A percentile compares a stretch with the other conserved stretches of the same genome.
These are phyloP conservation scores for Senna siamea DNA, from an alignment of 306 rosid genomes.

Conservation along the genomic window DNA sequence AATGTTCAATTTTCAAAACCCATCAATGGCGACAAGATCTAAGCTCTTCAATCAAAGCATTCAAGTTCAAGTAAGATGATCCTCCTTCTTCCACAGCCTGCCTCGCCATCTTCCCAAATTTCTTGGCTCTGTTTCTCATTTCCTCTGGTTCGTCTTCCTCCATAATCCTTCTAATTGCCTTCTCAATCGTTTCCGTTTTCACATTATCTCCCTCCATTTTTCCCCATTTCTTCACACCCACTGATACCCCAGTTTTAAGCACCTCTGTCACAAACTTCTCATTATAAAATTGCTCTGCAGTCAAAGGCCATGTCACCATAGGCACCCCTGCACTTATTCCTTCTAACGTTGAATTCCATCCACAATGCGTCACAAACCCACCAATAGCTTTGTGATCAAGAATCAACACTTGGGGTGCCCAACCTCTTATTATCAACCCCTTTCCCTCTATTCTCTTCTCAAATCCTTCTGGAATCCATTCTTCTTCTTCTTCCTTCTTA, in stretches of 20 bases:
- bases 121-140: slow-evolving; percentile 30
- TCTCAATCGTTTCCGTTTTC: slow-evolving; percentile 5
- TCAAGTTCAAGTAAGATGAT: slow-evolving; percentile 17
- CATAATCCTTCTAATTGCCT: slow-evolving; percentile 18
- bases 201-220: background rate
- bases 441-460: background rate
- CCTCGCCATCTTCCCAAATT: slow-evolving; percentile 25
- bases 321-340: slow-evolving; percentile 30
- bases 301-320: slow-evolving; percentile 39
- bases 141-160: slow-evolving; percentile 34
- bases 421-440: background rate
- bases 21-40: background rate
- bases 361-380: slow-evolving; percentile 37
- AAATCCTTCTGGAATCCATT: slow-evolving; percentile 16
- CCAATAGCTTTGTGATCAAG: background rate
- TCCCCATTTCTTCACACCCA: slow-evolving; percentile 32
- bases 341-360: slow-evolving; percentile 45
- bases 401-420: background rate
- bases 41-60: background rate
- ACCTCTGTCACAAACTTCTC: slow-evolving; percentile 42
- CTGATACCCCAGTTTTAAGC: slow-evolving; percentile 32
- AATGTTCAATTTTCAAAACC: no score
- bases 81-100: slow-evolving; percentile 34
- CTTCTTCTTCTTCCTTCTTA: background rate
- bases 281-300: slow-evolving; percentile 42